These are phyloP conservation scores for Pseudonitzschia delicatissima DNA, from an alignment of 108 stramenopile species.

Conservation along the genomic window DNA sequence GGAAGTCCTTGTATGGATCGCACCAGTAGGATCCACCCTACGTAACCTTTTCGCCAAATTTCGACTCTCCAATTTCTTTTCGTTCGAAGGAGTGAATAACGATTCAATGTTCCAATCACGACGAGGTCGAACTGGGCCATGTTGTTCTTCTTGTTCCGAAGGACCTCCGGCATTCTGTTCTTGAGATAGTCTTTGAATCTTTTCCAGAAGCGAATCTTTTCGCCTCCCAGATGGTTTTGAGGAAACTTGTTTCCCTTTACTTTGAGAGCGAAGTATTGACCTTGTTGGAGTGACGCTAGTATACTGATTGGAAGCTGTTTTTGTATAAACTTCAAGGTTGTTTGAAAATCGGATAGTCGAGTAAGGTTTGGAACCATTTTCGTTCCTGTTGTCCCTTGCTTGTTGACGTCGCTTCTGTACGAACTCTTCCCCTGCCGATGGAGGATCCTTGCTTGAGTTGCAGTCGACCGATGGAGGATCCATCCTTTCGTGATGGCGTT, in stretches of 20 bases:
- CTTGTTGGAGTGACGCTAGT: slow-evolving; percentile 17
- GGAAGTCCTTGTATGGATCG: neutral
- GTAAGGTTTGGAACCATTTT: neutral
- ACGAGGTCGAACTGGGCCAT: neutral
- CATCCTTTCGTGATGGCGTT: neutral
- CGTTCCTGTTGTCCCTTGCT: neutral
- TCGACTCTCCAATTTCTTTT: neutral
- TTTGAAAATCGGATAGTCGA: slow-evolving; percentile 17
- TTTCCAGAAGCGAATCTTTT: neutral
- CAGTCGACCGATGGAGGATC: neutral
- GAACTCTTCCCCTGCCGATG: neutral
- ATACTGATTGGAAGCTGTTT: slow-evolving; percentile 10
- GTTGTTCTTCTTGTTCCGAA: slow-evolving; percentile 4
- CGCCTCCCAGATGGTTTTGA: neutral
- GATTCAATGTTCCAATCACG: slow-evolving; percentile 1
- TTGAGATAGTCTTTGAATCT: slow-evolving; percentile 17
- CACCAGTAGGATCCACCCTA: neutral
- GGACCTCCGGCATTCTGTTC: neutral
- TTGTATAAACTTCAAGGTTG: slow-evolving; percentile 17
- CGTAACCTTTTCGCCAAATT: neutral
- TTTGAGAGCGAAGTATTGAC: slow-evolving; percentile 11
- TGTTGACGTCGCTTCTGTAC: neutral
- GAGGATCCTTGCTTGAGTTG: neutral
- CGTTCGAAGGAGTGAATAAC: neutral
- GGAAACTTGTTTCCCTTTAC: neutral